Evolutionary conservation across 495 filamentous ascomycete species (phyloP).

Genomic region (Glonium stellatum): DNA sequence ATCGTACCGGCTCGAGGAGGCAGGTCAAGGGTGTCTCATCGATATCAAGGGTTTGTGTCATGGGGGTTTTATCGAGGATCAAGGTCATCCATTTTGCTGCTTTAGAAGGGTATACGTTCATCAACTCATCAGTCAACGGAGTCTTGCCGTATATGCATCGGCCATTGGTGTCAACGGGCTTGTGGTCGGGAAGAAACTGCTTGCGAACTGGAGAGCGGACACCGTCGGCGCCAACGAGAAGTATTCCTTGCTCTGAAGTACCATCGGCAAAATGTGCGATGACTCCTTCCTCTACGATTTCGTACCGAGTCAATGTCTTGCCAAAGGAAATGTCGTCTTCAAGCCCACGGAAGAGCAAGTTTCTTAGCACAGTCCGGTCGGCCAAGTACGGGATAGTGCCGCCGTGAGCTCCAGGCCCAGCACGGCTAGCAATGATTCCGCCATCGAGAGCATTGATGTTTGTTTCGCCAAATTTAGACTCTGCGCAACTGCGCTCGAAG

Average conservation of each 20-base stretch:
- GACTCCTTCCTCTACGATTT: slow-evolving; percentile 34
- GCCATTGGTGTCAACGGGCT: slow-evolving; percentile 26
- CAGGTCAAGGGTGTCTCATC: slow-evolving; percentile 22
- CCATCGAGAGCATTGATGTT: slow-evolving; percentile 24
- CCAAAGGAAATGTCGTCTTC: slow-evolving; percentile 24
- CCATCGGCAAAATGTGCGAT: slow-evolving; percentile 49
- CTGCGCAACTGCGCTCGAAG: slow-evolving; percentile 23
- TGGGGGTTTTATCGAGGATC: slow-evolving; percentile 20
- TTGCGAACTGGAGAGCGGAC: slow-evolving; percentile 42
- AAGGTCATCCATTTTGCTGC: slow-evolving; percentile 29
- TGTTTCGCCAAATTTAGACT: slow-evolving; percentile 23
- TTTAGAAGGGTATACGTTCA: slow-evolving; percentile 13
- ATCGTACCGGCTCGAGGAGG: slow-evolving; percentile 27
- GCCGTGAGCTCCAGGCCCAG: slow-evolving; percentile 7
- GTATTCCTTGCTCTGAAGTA: slow-evolving; percentile 39
- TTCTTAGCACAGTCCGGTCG: slow-evolving; percentile 26
- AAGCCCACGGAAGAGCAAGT: slow-evolving; percentile 21
- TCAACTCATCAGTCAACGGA: slow-evolving; percentile 26
- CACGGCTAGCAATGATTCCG: slow-evolving; percentile 12
- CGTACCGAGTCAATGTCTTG: slow-evolving; percentile 25
- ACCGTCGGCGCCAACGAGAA: slow-evolving; percentile 55
- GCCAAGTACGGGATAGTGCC: slow-evolving; percentile 9
- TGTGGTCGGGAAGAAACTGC: slow-evolving; percentile 28
- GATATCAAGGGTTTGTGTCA: slow-evolving; percentile 15
- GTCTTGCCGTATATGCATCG: slow-evolving; percentile 32